Conservation (phyloP, 1,284 basidiomycete species). For the Pseudozyma thailandica region DNA sequence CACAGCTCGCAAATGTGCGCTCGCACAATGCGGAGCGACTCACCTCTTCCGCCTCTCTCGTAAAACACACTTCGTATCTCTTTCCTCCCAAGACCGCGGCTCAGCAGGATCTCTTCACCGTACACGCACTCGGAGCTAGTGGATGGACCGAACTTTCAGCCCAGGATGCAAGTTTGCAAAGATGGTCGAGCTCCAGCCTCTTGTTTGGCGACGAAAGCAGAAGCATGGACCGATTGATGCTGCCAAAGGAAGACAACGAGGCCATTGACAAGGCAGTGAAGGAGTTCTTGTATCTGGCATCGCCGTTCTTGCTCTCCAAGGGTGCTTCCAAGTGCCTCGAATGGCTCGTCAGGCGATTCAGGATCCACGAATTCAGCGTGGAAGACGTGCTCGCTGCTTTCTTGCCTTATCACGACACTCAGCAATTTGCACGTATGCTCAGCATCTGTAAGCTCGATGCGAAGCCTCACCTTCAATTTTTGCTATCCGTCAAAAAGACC, state of each 20-base stretch:
- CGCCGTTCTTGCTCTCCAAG: slow-evolving; percentile 82
- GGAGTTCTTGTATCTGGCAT: slow-evolving; percentile 78
- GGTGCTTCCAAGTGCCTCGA: slow-evolving; percentile 89
- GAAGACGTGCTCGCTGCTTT: slow-evolving; percentile 82
- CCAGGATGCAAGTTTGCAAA: slow-evolving; percentile 43
- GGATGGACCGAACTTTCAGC: slow-evolving; percentile 77
- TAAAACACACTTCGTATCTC: slow-evolving; percentile 79
- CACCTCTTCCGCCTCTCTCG: slow-evolving; percentile 74
- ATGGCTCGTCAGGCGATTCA: slow-evolving; percentile 94
- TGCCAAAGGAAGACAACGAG: slow-evolving; percentile 76
- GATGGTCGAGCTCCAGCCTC: slow-evolving; percentile 72
- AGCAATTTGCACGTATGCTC: slow-evolving; percentile 92
- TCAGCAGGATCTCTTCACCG: slow-evolving; percentile 76
- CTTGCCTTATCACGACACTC: slow-evolving; percentile 92
- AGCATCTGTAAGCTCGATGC: slow-evolving; percentile 76
- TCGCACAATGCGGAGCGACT: slow-evolving; percentile 83
- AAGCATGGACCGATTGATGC: slow-evolving; percentile 82
- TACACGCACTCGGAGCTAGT: slow-evolving; percentile 83
- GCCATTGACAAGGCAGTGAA: slow-evolving; percentile 75
- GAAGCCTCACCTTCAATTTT: slow-evolving; percentile 54
- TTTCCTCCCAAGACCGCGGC: slow-evolving; percentile 72
- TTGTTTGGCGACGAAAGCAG: slow-evolving; percentile 87
- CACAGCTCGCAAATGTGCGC: slow-evolving; percentile 81
- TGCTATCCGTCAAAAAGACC: slow-evolving; percentile 56
- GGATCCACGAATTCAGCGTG: slow-evolving; percentile 93